Evolutionary conservation across 306 rosid genomes (phyloP).

Genomic region (Oemleria cerasiformis): DNA sequence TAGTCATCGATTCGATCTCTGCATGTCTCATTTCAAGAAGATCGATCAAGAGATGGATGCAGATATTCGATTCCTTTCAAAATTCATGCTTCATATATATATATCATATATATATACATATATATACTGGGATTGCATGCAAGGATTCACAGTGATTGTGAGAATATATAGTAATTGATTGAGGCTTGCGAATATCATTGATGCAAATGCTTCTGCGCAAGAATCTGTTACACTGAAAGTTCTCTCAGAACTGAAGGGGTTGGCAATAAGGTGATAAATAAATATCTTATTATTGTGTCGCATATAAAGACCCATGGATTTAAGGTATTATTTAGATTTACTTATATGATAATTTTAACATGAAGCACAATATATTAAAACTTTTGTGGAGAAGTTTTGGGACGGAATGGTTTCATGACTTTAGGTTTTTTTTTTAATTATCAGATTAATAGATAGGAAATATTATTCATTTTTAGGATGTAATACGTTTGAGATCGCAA

Average conservation of each 20-base stretch:
- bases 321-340: constrained; percentile 4
- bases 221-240: neutral
- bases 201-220: no score
- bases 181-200: neutral
- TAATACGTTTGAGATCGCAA: neutral
- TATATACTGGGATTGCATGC: constrained; percentile 23
- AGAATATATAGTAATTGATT: neutral
- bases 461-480: neutral
- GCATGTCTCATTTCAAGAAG: neutral
- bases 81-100: neutral
- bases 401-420: neutral
- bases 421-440: neutral
- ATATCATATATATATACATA: no score
- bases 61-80: neutral
- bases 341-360: neutral
- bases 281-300: neutral
- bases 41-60: neutral
- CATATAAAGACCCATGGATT: neutral
- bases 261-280: neutral
- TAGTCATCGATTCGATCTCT: neutral
- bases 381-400: neutral
- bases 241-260: neutral
- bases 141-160: neutral
- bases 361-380: neutral
- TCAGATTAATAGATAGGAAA: neutral